phyloP scores from a whole-genome alignment of 192 early-diverging fungal genomes.

The Phycomyces blakesleeanus region DNA sequence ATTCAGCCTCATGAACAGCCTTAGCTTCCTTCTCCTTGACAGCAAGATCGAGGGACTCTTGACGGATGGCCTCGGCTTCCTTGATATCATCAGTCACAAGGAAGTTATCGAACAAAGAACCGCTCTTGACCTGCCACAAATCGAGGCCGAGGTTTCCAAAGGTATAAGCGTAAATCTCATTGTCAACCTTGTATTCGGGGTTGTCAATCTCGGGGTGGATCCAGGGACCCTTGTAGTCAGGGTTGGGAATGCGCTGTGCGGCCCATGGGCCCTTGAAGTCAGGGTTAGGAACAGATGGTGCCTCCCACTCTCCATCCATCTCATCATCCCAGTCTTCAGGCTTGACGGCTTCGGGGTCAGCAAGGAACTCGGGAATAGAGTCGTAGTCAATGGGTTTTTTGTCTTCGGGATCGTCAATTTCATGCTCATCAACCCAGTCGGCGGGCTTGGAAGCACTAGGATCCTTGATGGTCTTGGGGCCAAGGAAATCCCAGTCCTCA shows the following conservation, averaged over 20 bases:
- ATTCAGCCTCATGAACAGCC: constrained; percentile 43
- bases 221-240: constrained; percentile 94
- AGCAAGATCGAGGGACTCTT: constrained; percentile 63
- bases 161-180: constrained; percentile 75
- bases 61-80: constrained; percentile 71
- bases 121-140: constrained; percentile 93
- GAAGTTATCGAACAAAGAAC: constrained; percentile 92
- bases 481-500: constrained; percentile 75
- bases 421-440: constrained; percentile 81
- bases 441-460: constrained; percentile 83
- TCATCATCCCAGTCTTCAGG: constrained; percentile 95
- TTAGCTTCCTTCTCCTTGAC: constrained; percentile 66
- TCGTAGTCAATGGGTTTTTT: constrained; percentile 74
- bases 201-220: constrained; percentile 82
- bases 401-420: constrained; percentile 70
- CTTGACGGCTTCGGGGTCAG: constrained; percentile 78
- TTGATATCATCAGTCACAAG: constrained; percentile 79
- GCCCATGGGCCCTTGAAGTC: constrained; percentile 85
- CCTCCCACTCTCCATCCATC: constrained; percentile 95
- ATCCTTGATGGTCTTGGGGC: constrained; percentile 76
- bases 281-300: constrained; percentile 84
- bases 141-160: constrained; percentile 88
- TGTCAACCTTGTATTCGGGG: constrained; percentile 89
- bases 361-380: constrained; percentile 72
- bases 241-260: constrained; percentile 81